Percentiles rank a stretch among this genome's conserved stretches.
phyloP scores from a whole-genome alignment of 352 stramenopile species.

The Pythium apleroticum region DNA sequence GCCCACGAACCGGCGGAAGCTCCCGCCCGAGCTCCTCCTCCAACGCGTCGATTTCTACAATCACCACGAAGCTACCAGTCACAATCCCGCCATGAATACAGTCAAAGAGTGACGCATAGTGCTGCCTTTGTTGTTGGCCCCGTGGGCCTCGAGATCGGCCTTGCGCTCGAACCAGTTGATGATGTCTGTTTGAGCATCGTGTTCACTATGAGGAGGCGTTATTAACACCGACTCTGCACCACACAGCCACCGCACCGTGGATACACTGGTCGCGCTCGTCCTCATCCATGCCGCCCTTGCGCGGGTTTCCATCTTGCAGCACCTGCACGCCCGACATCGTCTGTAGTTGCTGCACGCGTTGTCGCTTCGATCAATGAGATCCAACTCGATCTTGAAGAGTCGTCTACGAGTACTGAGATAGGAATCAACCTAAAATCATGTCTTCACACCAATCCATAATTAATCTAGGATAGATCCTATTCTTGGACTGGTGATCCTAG shows the following conservation, averaged over 20 bases:
- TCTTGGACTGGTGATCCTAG: constrained; percentile 1
- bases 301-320: constrained; percentile 66
- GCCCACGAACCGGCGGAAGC: constrained; percentile 32
- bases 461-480: background rate
- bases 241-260: constrained; percentile 53
- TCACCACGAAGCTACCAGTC: background rate
- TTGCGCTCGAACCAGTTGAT: constrained; percentile 87
- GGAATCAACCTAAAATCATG: background rate
- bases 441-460: background rate
- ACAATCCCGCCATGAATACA: background rate
- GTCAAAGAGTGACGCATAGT: constrained; percentile 27
- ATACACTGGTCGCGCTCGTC: constrained; percentile 83
- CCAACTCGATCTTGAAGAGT: constrained; percentile 3
- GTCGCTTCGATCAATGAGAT: background rate
- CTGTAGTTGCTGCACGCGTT: background rate
- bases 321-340: constrained; percentile 79
- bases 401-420: background rate
- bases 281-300: constrained; percentile 74
- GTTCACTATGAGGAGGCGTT: background rate
- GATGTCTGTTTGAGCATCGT: constrained; percentile 46
- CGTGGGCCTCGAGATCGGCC: constrained; percentile 45
- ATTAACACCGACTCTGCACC: too few relatives aligned
- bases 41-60: constrained; percentile 64
- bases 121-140: constrained; percentile 35
- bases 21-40: constrained; percentile 64